Percentiles rank a stretch among this genome's conserved stretches.
Evolutionary conservation across 768 basidiomycete genomes (phyloP).

Genomic region (Cystofilobasidium macerans): DNA sequence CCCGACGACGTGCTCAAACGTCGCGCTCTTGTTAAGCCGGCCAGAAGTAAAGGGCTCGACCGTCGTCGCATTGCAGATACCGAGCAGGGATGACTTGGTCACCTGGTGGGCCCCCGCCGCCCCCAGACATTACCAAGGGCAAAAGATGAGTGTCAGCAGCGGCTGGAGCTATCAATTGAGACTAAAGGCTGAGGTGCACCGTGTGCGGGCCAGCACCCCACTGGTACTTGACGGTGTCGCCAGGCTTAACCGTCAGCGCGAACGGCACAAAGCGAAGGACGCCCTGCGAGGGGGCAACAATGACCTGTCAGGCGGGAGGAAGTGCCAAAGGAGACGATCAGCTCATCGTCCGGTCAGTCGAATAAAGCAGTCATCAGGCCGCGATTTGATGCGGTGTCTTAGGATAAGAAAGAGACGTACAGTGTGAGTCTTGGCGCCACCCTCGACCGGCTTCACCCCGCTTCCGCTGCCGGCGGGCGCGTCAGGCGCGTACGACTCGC

Average conservation of each 20-base stretch:
- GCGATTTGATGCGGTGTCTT: background rate
- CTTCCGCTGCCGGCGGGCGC: background rate
- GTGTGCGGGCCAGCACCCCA: slow-evolving; percentile 57
- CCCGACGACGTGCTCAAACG: slow-evolving; percentile 47
- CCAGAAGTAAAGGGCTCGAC: slow-evolving; percentile 55
- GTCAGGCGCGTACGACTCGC: background rate
- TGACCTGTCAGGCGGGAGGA: slow-evolving; percentile 38
- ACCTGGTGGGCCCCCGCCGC: slow-evolving; percentile 50
- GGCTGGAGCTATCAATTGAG: background rate
- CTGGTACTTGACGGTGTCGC: slow-evolving; percentile 63
- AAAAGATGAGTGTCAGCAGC: too few species aligned
- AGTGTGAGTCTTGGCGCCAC: slow-evolving; percentile 15
- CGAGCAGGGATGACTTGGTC: slow-evolving; percentile 59
- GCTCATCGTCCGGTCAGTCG: too few species aligned
- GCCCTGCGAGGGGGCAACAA: slow-evolving; percentile 65
- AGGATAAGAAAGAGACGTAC: background rate
- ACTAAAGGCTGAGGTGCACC: background rate
- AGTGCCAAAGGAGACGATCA: background rate
- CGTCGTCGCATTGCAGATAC: slow-evolving; percentile 61
- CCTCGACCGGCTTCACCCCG: background rate
- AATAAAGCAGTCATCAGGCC: background rate
- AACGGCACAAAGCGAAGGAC: slow-evolving; percentile 47
- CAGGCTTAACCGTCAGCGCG: slow-evolving; percentile 60
- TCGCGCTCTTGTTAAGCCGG: slow-evolving; percentile 46
- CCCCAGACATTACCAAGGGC: too few species aligned